Evolutionary conservation across 2,329 filamentous ascomycete genomes (phyloP).

Genomic region (Geosmithia morbida): DNA sequence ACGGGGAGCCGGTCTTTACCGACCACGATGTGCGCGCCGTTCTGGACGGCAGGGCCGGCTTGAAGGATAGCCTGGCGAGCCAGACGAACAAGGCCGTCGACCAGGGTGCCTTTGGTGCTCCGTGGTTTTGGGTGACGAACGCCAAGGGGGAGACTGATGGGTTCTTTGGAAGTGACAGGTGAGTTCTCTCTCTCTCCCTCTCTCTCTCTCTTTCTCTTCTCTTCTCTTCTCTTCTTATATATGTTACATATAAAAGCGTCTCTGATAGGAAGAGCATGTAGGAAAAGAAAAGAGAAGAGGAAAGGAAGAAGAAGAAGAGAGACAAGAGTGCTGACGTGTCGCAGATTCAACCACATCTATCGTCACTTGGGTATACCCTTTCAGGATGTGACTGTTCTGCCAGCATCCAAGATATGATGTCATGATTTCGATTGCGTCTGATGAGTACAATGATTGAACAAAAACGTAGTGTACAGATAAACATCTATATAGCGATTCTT

Average conservation of each 20-base stretch:
- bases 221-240: too few species aligned
- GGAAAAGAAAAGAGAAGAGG: not conserved
- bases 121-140: slow-evolving; percentile 59
- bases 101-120: slow-evolving; percentile 59
- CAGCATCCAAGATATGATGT: slow-evolving; percentile 19
- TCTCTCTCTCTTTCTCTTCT: too few species aligned
- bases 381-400: slow-evolving; percentile 29
- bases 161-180: slow-evolving; percentile 66
- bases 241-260: too few species aligned
- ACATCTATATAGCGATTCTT: not conserved
- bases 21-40: slow-evolving; percentile 38
- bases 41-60: slow-evolving; percentile 32
- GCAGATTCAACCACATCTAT: slow-evolving; percentile 55
- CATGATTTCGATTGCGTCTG: not conserved
- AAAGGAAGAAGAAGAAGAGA: too few species aligned
- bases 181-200: not conserved
- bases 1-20: slow-evolving; percentile 26
- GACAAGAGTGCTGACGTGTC: not conserved
- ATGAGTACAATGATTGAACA: not conserved
- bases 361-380: slow-evolving; percentile 47
- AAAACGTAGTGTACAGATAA: not conserved
- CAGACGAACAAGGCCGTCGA: slow-evolving; percentile 48
- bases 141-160: slow-evolving; percentile 42
- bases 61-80: slow-evolving; percentile 30
- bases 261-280: too few species aligned